Base-by-base conservation (phyloP, 805 yeast species). In the Torulaspora franciscae region DNA sequence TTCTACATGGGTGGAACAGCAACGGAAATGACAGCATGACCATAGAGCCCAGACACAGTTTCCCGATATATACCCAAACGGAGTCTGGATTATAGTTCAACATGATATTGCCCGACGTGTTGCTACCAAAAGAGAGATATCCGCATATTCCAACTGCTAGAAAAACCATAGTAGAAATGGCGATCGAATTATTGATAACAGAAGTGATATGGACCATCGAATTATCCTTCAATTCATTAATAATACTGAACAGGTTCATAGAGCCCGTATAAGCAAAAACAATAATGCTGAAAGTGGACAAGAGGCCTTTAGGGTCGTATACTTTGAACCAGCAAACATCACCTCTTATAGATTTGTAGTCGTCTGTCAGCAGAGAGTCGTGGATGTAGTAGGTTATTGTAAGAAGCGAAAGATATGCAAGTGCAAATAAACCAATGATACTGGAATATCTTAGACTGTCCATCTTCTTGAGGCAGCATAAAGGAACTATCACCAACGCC, bases 211-310 rank as follows among this genome's bases (percentile, higher is more conserved):
- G 78, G 19, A 71, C 57, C 47, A 80, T 65, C 3, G 76, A 65
- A 38, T 77, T 75, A 51, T 78, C 74, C 32, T 75, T 66, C 50
- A 84, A 68, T 62, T 85, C 95, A 57, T 83, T 81, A 56, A 82
- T 76, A 42, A 85, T 83, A 7, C 88, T 80, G 60, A 81, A 83
- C 72, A 85, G 78, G 64, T 84, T 85, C 67, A 85, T 91, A 47
- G 84, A 84, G 40, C 93, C 88, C 0, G 91, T 84, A 63, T 76
- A 85, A 1, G 95, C 93, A 64, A 85, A 82, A 10, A 85, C 81
- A 29, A 85, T 75, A 45, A 85, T 81, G 22, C 86, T 84, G 56
- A 85, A 81, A 6, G 88, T 79, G 19, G 83, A 73, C 46, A 83
- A 66, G 6, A 77, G 59, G 1, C 76, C 74, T 41, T 66, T 67